Evolutionary conservation across 176 grass and related monocot species (phyloP), one percentile per base, ranked within the genome.

Genomic region (Phoenix roebelenii): DNA sequence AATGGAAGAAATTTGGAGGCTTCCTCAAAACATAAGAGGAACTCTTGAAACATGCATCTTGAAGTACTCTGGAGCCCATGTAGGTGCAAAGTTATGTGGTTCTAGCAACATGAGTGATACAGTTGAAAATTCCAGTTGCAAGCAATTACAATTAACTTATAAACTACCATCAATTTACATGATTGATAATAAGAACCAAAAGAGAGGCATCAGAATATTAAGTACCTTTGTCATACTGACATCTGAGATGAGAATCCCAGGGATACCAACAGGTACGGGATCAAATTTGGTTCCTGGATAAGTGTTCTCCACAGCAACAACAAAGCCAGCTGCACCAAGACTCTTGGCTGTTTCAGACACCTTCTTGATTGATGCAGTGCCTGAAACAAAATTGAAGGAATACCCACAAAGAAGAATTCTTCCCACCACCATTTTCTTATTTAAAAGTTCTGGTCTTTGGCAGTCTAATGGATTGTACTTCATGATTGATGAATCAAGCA

Each of bases 281-380:
- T 98, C 82, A 71, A 98, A 89, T 66, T 98, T 98, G 68, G 88
- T 92, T 70, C 93, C 93, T 23, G 93, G 88, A 69, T 92, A 92
- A 72, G 74, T 80, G 69, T 80, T 92, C 76, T 98, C 93, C 23
- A 92, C 84, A 64, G 84, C 88, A 70, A 98, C 81, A 78, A 98
- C 15, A 72, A 98, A 98, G 52, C 93, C 93, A 64, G 82, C 88
- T 14, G 88, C 93, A 65, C 87, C 81, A 10, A 98, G 87, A 79
- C 52, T 83, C 68, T 74, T 92, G 64, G 87, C 87, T 54, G 84
- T 92, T 63, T 92, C 62, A 54, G 84, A 92, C 25, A 98, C 93
- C 53, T 92, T 98, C 53, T 91, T 88, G 74, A 98, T 98, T 26
- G 93, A 98, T 76, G 93, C 87, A 22, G 87, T 92, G 24, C 93